Base-by-base conservation (phyloP, 2,329 filamentous ascomycete species). In the Xylariaceae sp. region DNA sequence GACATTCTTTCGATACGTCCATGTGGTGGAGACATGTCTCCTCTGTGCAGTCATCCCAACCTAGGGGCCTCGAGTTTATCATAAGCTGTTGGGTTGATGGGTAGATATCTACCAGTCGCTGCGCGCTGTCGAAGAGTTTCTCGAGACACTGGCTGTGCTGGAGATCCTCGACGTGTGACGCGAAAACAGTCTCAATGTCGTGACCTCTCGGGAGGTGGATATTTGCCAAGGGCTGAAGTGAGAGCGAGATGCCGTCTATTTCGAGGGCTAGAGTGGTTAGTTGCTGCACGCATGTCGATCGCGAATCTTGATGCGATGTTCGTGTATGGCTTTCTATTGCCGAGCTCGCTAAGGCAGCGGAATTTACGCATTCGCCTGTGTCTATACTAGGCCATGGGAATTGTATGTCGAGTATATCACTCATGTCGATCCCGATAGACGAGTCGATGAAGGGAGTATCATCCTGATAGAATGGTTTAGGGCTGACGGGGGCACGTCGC, bases 31-130 rank as follows among this genome's bases (percentile, higher is more conserved):
- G 55, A 41, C 71, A 73, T 44, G 66, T 55, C 1, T 61, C 45
- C 27, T 68, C 51, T 14, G 54, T 48, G 42, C 71, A 74, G 2
- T 51, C 42, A 2, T 49, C 48, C 11, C 33, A 15, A 9, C 45
- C 45, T 10, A 18, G 18, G 18, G 17, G 12, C 11, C 32, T 31
- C 19, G 44, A 52, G 10, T 51, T 41, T 11, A 59, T 55, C 19
- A 62, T 54, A 3, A 59, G 36, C 2, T 57, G 52, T 6, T 68
- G 53, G 9, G 62, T 56, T 7, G 58, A 50, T 1, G 69, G 66
- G 39, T 74, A 74, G 6, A 71, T 19, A 27, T 66, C 60, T 39
- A 63, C 55, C 14, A 74, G 59, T 10, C 63, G 58, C 44, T 74
- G 71, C 11, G 65, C 59, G 39, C 58, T 53, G 7, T 55, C 57